phyloP scores from a whole-genome alignment of 352 stramenopile genomes.

The Phytophthora chlamydospora region DNA sequence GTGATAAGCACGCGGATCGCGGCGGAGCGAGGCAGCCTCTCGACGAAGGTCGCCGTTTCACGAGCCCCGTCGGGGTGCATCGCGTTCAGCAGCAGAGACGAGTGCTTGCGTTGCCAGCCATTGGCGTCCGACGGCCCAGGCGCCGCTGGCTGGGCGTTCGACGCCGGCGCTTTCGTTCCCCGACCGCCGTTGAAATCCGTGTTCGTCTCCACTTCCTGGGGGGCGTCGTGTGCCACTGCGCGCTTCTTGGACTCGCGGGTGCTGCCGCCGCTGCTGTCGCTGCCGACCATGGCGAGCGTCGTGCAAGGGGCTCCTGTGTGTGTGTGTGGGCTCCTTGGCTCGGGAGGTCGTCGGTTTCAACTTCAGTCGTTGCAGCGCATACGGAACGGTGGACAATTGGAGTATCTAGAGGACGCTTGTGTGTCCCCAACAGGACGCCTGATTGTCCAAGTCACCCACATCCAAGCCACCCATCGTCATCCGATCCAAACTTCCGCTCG shows the following conservation, averaged over 20 bases:
- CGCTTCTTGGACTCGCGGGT: constrained; percentile 6
- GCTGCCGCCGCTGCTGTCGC: constrained; percentile 7
- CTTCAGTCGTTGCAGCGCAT: no score
- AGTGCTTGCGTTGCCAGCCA: constrained; percentile 28
- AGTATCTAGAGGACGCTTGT: no score
- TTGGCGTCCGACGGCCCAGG: neutral
- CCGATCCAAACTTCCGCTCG: no score
- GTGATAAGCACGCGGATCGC: constrained; percentile 38
- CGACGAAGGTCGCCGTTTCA: constrained; percentile 23
- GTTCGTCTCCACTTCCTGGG: constrained; percentile 10
- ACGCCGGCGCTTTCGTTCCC: constrained; percentile 1
- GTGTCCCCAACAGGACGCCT: no score
- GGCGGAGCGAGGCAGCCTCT: constrained; percentile 19
- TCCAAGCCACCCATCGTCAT: no score
- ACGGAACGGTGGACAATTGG: no score
- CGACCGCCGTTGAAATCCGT: neutral
- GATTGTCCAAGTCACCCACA: no score
- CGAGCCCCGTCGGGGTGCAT: constrained; percentile 27
- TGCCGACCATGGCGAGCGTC: neutral
- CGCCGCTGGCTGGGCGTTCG: constrained; percentile 1
- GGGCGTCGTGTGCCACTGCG: neutral
- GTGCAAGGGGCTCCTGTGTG: no score
- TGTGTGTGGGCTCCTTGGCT: no score
- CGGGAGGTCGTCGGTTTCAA: no score
- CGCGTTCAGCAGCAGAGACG: constrained; percentile 24